Base-by-base conservation (phyloP, 2,329 filamentous ascomycete species). In the Pyrenophora tritici-repentis region DNA sequence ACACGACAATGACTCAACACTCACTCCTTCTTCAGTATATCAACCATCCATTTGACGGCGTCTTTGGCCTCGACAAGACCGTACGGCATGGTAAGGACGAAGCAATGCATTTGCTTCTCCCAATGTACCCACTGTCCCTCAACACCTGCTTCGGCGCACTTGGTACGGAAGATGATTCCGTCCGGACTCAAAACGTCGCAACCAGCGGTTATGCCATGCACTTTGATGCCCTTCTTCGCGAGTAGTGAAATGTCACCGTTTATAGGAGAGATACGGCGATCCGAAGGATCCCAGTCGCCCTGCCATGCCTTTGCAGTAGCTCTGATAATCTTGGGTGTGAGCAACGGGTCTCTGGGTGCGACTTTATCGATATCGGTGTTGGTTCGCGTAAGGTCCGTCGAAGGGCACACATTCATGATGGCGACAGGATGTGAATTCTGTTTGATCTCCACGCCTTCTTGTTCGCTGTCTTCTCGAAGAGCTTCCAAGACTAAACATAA, bases 51-150 rank as follows among this genome's bases (percentile, higher is more conserved):
- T 1, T 77, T 70, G 24, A 78, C 69, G 0, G 66, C 77, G 51
- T 79, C 68, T 24, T 70, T 75, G 2, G 78, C 76, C 57, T 84
- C 82, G 4, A 62, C 68, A 20, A 84, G 32, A 0, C 75, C 74
- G 55, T 80, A 83, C 2, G 73, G 68, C 38, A 76, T 78, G 1
- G 79, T 77, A 31, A 85, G 64, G 1, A 80, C 76, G 44, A 84
- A 85, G 52, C 80, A 83, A 65, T 86, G 83, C 80, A 86, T 85
- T 68, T 84, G 80, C 14, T 78, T 78, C 14, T 82, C 77, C 83
- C 83, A 86, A 8, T 82, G 72, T 34, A 86, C 57, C 83, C 83
- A 85, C 47, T 81, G 72, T 0, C 83, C 83, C 1, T 66, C 41
- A 0, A 85, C 74, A 0, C 66, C 63, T 13, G 69, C 62, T 36